Base-by-base conservation (phyloP, 176 grass and related monocot genomes). In the Aegilops tauschii region DNA sequence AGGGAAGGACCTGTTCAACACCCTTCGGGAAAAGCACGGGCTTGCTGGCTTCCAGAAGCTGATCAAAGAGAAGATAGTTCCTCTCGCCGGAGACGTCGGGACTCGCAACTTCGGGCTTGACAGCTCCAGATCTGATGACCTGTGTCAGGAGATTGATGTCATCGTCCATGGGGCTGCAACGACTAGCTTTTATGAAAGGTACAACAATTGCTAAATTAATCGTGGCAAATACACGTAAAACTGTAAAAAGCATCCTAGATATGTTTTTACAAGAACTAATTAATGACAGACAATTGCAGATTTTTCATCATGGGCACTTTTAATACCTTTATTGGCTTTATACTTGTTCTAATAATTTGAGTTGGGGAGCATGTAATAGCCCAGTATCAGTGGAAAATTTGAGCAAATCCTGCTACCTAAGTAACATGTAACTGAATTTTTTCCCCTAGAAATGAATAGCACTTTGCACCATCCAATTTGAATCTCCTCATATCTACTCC, bases 161-260 rank as follows among this genome's bases (percentile, higher is more conserved):
- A 71, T 93, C 34, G 30, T 91, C 40, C 91, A 93, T 13, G 89
- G 65, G 32, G 92, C 89, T 37, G 92, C 92, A 73, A 93, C 71
- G 8, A 93, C 91, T 6, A 86, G 45, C 45, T 93, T 93, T 65
- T 80, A 90, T 13, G 92, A 93, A 68, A 88, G 92, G 92, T 90
- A 61, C 25, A 30, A 16, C n/a, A 74, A 8, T 47, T 47, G 23
- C 14, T 6, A 20, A 20, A 40, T 11, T 8, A 11, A 0, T 11
- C 39, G 37, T 4, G 36, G 9, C 9, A 18, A n/a, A 70, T 25
- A 62, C 59, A 62, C n/a, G 1, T 52, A 52, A 52, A 14, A 52
- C 49, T 1, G 3, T 4, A 37, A 63, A 1, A 23, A 18, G 14
- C 16, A 8, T 34, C 17, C 3, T 14, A 68, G 65, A 18, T 68